Evolutionary conservation across 192 early-diverging fungal species (phyloP).

Genomic region (Chytriomyces sp.): DNA sequence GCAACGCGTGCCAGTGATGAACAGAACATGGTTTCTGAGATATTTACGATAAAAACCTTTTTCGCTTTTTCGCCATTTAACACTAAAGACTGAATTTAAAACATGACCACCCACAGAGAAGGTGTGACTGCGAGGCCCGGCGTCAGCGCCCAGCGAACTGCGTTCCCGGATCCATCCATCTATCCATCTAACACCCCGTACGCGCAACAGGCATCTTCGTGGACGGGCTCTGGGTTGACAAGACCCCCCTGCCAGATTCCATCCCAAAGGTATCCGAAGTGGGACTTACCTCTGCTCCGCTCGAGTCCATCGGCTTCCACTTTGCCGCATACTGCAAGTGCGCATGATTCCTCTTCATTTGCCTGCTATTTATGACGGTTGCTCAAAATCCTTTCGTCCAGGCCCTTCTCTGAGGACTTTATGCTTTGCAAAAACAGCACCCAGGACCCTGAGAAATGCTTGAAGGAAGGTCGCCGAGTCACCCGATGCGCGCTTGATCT

Average conservation of each 20-base stretch:
- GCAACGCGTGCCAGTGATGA: not conserved
- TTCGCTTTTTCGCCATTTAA: conserved; percentile 11
- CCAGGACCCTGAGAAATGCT: conserved; percentile 86
- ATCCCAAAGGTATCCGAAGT: conserved; percentile 82
- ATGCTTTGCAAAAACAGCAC: conserved; percentile 95
- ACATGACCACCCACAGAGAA: conserved; percentile 37
- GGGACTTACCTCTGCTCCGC: conserved; percentile 87
- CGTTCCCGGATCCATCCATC: not conserved
- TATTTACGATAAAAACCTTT: not conserved
- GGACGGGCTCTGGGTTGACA: conserved; percentile 79
- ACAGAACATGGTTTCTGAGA: too few relatives aligned
- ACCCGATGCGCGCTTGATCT: conserved; percentile 91
- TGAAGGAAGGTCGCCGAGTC: conserved; percentile 93
- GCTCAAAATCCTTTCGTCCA: not conserved
- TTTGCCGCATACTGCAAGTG: conserved; percentile 88
- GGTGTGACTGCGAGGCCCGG: not conserved
- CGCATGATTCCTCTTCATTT: not conserved
- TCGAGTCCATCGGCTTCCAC: conserved; percentile 92
- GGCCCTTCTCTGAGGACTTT: conserved; percentile 87
- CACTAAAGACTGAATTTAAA: not conserved
- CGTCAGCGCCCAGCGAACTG: not conserved
- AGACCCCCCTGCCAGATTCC: conserved; percentile 74
- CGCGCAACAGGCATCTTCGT: conserved; percentile 52
- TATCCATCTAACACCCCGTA: not conserved
- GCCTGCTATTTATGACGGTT: not conserved